Percentiles rank a stretch among this genome's conserved stretches.
These are phyloP conservation scores for Nematodospora anomalae DNA, from an alignment of 1,139 yeast genomes.

Conservation along the genomic window DNA sequence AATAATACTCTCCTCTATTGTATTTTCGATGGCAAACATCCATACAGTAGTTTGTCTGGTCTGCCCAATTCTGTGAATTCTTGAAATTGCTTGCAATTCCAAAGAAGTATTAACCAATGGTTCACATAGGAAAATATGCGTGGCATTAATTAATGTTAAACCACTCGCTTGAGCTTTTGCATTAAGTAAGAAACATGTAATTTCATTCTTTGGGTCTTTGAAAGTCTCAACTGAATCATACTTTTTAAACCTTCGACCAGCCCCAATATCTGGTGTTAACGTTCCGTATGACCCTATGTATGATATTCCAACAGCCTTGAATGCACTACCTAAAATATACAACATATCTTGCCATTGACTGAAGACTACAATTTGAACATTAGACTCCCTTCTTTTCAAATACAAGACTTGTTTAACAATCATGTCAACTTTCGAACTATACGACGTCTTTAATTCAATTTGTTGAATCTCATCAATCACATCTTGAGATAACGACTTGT, in stretches of 20 bases:
- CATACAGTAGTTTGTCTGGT: slow-evolving; percentile 77
- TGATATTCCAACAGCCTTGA: slow-evolving; percentile 56
- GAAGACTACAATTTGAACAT: slow-evolving; percentile 77
- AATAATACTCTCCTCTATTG: slow-evolving; percentile 92
- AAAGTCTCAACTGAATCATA: slow-evolving; percentile 58
- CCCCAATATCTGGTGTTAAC: slow-evolving; percentile 32
- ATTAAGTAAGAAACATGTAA: slow-evolving; percentile 83
- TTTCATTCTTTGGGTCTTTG: slow-evolving; percentile 53
- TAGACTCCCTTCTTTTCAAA: slow-evolving; percentile 56
- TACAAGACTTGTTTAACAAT: slow-evolving; percentile 71
- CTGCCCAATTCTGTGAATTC: slow-evolving; percentile 94
- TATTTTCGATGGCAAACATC: slow-evolving; percentile 80
- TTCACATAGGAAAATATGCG: slow-evolving; percentile 86
- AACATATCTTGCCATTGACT: slow-evolving; percentile 87
- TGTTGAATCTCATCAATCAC: slow-evolving; percentile 46
- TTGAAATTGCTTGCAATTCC: slow-evolving; percentile 86
- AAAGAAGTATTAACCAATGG: slow-evolving; percentile 87
- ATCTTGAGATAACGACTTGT: slow-evolving; percentile 45
- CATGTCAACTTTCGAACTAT: slow-evolving; percentile 84
- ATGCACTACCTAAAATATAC: slow-evolving; percentile 64
- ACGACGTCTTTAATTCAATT: slow-evolving; percentile 46
- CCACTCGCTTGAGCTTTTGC: slow-evolving; percentile 91
- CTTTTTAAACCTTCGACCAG: slow-evolving; percentile 29
- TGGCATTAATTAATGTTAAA: slow-evolving; percentile 83
- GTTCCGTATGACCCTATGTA: slow-evolving; percentile 47